A percentile compares a stretch with the other conserved stretches of the same genome.
Evolutionary conservation across 495 filamentous ascomycete species (phyloP).

Genomic region (Trichoderma gamsii): DNA sequence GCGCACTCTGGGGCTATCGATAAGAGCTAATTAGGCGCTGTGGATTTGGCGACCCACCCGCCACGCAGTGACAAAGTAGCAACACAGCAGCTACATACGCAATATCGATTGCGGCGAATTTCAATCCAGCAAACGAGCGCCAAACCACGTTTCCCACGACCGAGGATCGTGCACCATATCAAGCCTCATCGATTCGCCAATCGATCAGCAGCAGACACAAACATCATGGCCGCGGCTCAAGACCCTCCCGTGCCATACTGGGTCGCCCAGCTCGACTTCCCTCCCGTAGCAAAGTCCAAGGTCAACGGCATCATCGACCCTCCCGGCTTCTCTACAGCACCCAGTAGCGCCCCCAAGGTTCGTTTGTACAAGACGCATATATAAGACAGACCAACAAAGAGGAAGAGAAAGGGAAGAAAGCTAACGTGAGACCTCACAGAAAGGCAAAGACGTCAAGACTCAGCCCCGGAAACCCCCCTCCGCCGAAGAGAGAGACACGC

Average conservation of each 20-base stretch:
- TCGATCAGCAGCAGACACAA: background rate
- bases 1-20: constrained; percentile 3
- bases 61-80: too few species aligned
- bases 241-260: constrained; percentile 55
- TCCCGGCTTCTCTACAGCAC: constrained; percentile 66
- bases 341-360: constrained; percentile 51
- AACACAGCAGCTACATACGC: background rate
- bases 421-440: constrained; percentile 22
- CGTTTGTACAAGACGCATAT: background rate
- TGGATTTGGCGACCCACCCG: background rate
- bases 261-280: constrained; percentile 68
- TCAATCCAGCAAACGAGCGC: background rate
- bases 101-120: background rate
- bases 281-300: constrained; percentile 53
- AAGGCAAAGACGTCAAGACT: constrained; percentile 37
- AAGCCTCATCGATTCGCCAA: background rate
- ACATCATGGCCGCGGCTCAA: background rate
- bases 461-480: constrained; percentile 52
- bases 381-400: background rate
- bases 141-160: background rate
- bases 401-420: background rate
- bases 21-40: constrained; percentile 4
- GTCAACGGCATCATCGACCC: constrained; percentile 69
- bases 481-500: constrained; percentile 76
- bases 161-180: background rate